Percentiles rank a stretch among this genome's conserved stretches.
phyloP scores from a whole-genome alignment of 1,284 basidiomycete species.

The Puccinia triticina region DNA sequence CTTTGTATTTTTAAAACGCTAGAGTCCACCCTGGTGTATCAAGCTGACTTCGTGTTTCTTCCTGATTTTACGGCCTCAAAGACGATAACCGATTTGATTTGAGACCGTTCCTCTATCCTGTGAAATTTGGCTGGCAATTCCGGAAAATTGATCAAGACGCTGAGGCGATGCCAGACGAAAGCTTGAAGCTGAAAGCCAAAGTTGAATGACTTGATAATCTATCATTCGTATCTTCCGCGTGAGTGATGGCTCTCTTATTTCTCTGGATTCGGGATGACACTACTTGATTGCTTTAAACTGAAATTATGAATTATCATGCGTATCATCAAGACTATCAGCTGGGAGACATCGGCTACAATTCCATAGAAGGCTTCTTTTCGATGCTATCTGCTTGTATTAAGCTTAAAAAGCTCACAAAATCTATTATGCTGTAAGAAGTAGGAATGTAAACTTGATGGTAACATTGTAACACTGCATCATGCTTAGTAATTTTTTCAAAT shows the following conservation, averaged over 20 bases:
- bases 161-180: constrained; percentile 44
- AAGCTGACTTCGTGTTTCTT: constrained; percentile 8
- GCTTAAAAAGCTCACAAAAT: background rate
- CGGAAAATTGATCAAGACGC: constrained; percentile 41
- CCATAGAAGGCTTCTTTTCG: background rate
- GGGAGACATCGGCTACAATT: background rate
- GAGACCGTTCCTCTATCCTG: constrained; percentile 49
- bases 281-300: background rate
- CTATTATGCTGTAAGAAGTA: background rate
- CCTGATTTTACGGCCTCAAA: background rate
- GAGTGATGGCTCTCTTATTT: background rate
- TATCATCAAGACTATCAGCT: background rate
- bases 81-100: constrained; percentile 52
- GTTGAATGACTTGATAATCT: constrained; percentile 32
- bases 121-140: constrained; percentile 50
- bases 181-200: constrained; percentile 48
- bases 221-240: background rate
- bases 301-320: too few relatives aligned
- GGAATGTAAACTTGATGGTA: background rate
- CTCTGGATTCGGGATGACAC: too few relatives aligned
- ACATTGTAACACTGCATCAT: background rate
- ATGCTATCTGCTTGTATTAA: background rate
- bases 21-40: too few relatives aligned
- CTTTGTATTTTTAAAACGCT: background rate
- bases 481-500: background rate